A percentile compares a stretch with the other conserved stretches of the same genome.
These are phyloP conservation scores for Puccinia novopanici DNA, from an alignment of 1,284 basidiomycete genomes.

Conservation along the genomic window DNA sequence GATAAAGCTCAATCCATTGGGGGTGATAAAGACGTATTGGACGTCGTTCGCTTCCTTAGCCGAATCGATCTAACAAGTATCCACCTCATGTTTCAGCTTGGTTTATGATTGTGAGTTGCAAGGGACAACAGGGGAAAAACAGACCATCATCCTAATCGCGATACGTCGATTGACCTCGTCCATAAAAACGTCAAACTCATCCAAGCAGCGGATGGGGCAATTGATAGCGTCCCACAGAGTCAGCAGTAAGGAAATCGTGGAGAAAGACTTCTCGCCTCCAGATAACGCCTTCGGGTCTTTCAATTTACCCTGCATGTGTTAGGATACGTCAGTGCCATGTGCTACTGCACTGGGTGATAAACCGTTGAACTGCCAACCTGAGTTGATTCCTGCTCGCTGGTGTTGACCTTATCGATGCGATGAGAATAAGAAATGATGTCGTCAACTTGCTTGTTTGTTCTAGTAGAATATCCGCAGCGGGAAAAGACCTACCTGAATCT, in stretches of 20 bases:
- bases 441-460: not conserved
- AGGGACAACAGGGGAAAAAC: not conserved
- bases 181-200: slow-evolving; percentile 84
- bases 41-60: slow-evolving; percentile 79
- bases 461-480: not conserved
- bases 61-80: slow-evolving; percentile 67
- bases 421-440: not conserved
- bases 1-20: slow-evolving; percentile 60
- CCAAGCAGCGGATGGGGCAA: slow-evolving; percentile 89
- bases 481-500: slow-evolving; percentile 66
- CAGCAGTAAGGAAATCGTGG: slow-evolving; percentile 87
- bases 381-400: slow-evolving; percentile 42
- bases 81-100: not conserved
- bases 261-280: slow-evolving; percentile 95
- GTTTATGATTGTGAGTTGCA: not conserved
- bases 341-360: slow-evolving; percentile 49
- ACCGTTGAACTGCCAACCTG: slow-evolving; percentile 32
- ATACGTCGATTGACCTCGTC: slow-evolving; percentile 88
- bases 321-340: not conserved
- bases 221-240: slow-evolving; percentile 93
- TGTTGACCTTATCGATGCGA: slow-evolving; percentile 22
- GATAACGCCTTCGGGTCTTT: slow-evolving; percentile 63
- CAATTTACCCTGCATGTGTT: slow-evolving; percentile 18
- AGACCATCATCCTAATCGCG: slow-evolving; percentile 79
- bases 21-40: slow-evolving; percentile 89